Evolutionary conservation across 2,329 filamentous ascomycete genomes (phyloP), one percentile per base, ranked within the genome.

Genomic region (Juglanconis sp.): DNA sequence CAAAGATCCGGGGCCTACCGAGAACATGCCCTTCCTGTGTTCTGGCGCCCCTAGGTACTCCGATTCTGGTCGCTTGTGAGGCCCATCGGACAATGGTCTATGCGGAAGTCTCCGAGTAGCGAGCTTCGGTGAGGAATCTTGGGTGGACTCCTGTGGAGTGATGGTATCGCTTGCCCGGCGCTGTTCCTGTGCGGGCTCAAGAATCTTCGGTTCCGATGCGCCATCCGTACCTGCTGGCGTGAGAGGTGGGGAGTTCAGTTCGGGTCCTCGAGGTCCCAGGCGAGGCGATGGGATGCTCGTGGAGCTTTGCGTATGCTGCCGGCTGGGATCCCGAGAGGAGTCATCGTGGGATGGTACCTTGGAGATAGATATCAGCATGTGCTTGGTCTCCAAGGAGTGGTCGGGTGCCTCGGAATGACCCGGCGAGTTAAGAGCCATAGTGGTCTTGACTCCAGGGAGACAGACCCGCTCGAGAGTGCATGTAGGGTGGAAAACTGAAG

Each of bases 161-260:
- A 90, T 86, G 31, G 72, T 64, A 54, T 71, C 69, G 56, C 68
- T 68, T n/a, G 63, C 63, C 15, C 59, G 52, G 15, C 64, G 59
- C 9, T 67, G 38, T 8, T 56, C 60, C 5, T 59, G 58, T 9
- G 56, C 46, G 3, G 60, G 70, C 17, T 68, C 66, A 3, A 67
- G 64, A 42, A 65, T 70, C 49, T 71, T 71, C 4, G 65, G 63
- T n/a, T 73, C 71, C 30, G 68, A 68, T 46, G 71, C 70, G 40
- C 74, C 75, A 24, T 77, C 77, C 48, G 91, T 94, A 55, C 87
- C 92, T 57, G 92, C 87, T 17, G 94, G 94, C 11, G 93, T 97
- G 56, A 98, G 82, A 47, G 92, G 92, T 65, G 94, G 94, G 10
- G 93, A 96, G 67, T 94, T 90, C 76, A 96, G 84, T 60, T 89